These are phyloP conservation scores for Isochrysis galbana DNA, from an alignment of 78 protist species.

Conservation along the genomic window DNA sequence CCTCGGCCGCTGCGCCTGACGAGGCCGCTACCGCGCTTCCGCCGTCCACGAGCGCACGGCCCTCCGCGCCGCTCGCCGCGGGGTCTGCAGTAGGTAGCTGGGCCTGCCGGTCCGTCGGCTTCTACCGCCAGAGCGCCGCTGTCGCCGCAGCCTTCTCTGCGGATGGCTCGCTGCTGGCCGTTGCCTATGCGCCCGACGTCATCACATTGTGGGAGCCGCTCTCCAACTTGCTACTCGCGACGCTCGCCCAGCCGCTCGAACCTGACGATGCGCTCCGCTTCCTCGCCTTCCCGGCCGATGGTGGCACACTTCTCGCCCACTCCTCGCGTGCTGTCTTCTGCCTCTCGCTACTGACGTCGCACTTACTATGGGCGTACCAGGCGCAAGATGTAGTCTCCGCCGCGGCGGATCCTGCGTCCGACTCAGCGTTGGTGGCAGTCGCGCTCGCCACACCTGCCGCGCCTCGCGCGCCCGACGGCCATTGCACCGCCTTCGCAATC, in stretches of 20 bases:
- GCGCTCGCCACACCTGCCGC: neutral
- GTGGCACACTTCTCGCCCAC: constrained; percentile 10
- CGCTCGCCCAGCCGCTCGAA: neutral
- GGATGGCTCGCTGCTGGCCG: constrained; percentile 17
- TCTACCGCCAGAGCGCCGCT: constrained; percentile 8
- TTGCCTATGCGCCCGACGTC: constrained; percentile 2
- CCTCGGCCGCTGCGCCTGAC: neutral
- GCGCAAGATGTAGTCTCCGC: neutral
- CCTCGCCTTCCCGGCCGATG: constrained; percentile 8
- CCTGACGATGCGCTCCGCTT: neutral
- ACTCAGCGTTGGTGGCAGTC: neutral
- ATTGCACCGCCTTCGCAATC: neutral
- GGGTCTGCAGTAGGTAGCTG: neutral
- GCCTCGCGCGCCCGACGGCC: neutral
- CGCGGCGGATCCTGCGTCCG: neutral
- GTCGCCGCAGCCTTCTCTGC: neutral
- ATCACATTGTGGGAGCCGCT: constrained; percentile 9
- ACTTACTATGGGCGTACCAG: neutral
- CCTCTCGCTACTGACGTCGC: neutral
- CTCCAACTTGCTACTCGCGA: neutral
- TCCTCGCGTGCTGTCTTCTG: neutral
- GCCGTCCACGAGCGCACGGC: neutral
- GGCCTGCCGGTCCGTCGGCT: constrained; percentile 23
- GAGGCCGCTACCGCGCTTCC: neutral
- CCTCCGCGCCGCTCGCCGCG: neutral